A percentile compares a stretch with the other conserved stretches of the same genome.
phyloP scores from a whole-genome alignment of 2,329 filamentous ascomycete genomes.

The Apiospora marii region DNA sequence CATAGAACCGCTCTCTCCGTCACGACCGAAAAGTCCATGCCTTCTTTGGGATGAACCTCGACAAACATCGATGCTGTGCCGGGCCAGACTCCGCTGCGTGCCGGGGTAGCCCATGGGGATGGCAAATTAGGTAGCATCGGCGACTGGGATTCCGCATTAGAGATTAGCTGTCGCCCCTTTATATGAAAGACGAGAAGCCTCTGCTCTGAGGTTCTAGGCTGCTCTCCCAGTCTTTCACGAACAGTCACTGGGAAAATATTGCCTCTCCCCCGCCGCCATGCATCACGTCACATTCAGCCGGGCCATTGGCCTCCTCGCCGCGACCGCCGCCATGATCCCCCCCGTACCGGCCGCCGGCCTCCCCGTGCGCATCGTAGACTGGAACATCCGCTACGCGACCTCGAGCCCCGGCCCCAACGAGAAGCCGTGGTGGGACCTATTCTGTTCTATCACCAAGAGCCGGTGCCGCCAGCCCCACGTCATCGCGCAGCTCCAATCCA shows the following conservation, averaged over 20 bases:
- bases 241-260: background rate
- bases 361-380: slow-evolving; percentile 66
- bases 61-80: background rate
- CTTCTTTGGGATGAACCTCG: background rate
- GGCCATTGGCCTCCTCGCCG: slow-evolving; percentile 7
- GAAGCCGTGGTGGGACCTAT: slow-evolving; percentile 58
- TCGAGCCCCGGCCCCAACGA: slow-evolving; percentile 59
- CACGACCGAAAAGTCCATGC: background rate
- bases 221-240: background rate
- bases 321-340: background rate
- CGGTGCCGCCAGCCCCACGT: slow-evolving; percentile 60
- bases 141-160: background rate
- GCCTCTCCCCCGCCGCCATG: background rate
- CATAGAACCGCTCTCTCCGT: background rate
- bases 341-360: slow-evolving; percentile 33
- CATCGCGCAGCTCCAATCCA: slow-evolving; percentile 50
- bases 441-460: background rate
- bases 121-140: background rate
- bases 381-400: slow-evolving; percentile 74
- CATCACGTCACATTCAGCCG: background rate
- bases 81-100: background rate
- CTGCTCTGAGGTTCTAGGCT: background rate
- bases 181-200: background rate
- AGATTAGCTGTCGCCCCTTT: background rate
- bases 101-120: background rate